Evolutionary conservation across 768 basidiomycete species (phyloP), one percentile per base, ranked within the genome.

Genomic region (Naganishia onofrii): DNA sequence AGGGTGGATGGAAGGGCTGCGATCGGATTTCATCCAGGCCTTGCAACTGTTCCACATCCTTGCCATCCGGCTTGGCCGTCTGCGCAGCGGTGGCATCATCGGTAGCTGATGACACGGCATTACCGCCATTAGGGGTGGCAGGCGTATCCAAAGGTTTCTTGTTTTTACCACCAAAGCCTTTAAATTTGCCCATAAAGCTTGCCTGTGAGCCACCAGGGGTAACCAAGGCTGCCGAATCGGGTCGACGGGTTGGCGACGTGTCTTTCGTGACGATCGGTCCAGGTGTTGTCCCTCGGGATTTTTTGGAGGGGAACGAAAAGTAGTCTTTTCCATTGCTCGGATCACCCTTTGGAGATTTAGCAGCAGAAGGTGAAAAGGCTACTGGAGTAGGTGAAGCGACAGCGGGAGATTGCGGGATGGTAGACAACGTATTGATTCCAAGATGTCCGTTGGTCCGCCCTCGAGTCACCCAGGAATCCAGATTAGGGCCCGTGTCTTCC

Each of bases 111-210:
- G 76, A 69, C 17, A 83, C 21, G 78, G 74, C 36, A 71, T 77
- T 48, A 44, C 48, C 79, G 75, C 58, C 79, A 46, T 54, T 77
- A 66, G 55, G 82, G 74, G 58, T 79, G 70, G 70, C 76, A 77
- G 10, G 81, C 63, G 17, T 76, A 64, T 54, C 71, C 9, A 68
- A 83, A 8, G 82, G 80, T 72, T 82, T 83, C 57, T 84, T 80
- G 64, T 82, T 85, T 80, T 88, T 90, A 10, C 89, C 89, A 6
- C 79, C 79, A 71, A 93, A 86, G 66, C 83, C 88, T 79, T 88
- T 90, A 70, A 93, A 80, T 71, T 89, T 86, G 0, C 91, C 90
- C 85, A 94, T 93, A 66, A 93, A 80, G 57, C 57, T 38, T 26
- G 48, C n/a, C 34, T 58, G 60, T 1, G 89, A 85, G 29, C 84